phyloP scores from a whole-genome alignment of 345 rosid genomes.

The Aquilaria yunnanensis region DNA sequence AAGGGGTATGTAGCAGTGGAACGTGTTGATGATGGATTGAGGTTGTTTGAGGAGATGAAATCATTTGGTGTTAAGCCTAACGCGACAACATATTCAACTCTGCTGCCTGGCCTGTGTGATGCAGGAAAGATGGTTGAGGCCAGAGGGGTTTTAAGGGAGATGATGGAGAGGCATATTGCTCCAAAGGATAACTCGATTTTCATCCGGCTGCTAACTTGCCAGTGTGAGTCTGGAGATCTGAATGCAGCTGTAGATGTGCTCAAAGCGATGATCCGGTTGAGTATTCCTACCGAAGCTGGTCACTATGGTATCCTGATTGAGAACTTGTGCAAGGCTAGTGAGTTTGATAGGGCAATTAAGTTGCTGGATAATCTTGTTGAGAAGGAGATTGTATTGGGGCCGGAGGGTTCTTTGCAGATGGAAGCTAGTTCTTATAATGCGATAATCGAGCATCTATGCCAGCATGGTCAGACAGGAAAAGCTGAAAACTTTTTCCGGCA shows the following conservation, averaged over 20 bases:
- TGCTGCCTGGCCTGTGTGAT: conserved; percentile 79
- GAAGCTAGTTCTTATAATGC: conserved; percentile 62
- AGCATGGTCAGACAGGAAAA: conserved; percentile 60
- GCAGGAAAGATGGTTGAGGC: conserved; percentile 68
- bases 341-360: conserved; percentile 57
- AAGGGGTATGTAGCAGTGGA: conserved; percentile 65
- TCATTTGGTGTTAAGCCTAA: conserved; percentile 59
- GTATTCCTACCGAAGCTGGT: conserved; percentile 73
- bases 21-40: conserved; percentile 61
- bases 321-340: conserved; percentile 64
- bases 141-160: conserved; percentile 49
- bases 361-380: conserved; percentile 68
- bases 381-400: conserved; percentile 72
- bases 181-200: conserved; percentile 74
- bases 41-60: conserved; percentile 78
- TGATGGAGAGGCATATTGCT: conserved; percentile 53
- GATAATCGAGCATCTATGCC: conserved; percentile 61
- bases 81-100: conserved; percentile 62
- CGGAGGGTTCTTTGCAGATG: conserved; percentile 56
- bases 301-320: conserved; percentile 79
- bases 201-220: conserved; percentile 51
- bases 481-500: conserved; percentile 85
- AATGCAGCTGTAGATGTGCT: conserved; percentile 71
- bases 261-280: conserved; percentile 70
- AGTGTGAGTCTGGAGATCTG: conserved; percentile 57